These are phyloP conservation scores for Chalciporus piperatoides DNA, from an alignment of 1,284 basidiomycete species.

Conservation along the genomic window DNA sequence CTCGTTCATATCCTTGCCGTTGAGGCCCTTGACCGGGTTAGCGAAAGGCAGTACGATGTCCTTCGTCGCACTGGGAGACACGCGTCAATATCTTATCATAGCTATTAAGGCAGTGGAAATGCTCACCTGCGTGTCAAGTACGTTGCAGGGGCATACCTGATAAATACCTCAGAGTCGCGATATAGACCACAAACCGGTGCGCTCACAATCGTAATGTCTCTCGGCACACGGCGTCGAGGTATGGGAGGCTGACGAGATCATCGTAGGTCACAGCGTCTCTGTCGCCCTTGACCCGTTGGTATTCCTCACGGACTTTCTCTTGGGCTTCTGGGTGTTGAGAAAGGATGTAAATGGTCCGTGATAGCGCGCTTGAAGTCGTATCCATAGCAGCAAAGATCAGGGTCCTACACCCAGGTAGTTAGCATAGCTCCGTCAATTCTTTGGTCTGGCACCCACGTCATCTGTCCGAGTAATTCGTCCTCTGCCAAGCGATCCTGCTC, in stretches of 20 bases:
- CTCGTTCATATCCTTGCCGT: conserved; percentile 20
- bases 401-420: neutral
- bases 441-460: conserved; percentile 5
- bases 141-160: conserved; percentile 4
- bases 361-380: neutral
- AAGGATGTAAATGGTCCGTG: neutral
- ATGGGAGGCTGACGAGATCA: conserved; percentile 21
- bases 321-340: conserved; percentile 18
- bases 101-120: neutral
- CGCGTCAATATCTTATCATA: neutral
- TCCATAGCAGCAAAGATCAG: conserved; percentile 5
- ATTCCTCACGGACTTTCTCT: conserved; percentile 21
- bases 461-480: neutral
- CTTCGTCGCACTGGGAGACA: conserved; percentile 13
- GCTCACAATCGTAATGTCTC: conserved; percentile 25
- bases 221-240: conserved; percentile 22
- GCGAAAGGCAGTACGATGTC: conserved; percentile 8
- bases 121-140: conserved; percentile 1
- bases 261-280: conserved; percentile 17
- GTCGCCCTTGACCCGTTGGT: conserved; percentile 10
- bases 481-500: neutral
- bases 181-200: neutral
- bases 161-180: neutral
- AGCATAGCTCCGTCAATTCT: neutral
- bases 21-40: conserved; percentile 6